Conservation (phyloP, 2,329 filamentous ascomycete species). For the Elsinoe fawcettii region DNA sequence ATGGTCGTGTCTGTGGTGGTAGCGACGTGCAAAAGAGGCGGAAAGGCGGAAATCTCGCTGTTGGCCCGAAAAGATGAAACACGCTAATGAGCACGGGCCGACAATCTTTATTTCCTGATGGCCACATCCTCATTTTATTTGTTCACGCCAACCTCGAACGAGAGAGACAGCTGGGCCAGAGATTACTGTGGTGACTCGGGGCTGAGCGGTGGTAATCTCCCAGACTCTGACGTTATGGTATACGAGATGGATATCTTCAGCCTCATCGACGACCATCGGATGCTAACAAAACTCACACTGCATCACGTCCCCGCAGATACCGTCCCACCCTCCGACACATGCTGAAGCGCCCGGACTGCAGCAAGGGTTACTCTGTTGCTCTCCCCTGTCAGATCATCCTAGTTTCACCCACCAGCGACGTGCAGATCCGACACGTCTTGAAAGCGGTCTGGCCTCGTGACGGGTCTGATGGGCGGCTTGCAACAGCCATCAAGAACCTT, state of each 20-base stretch:
- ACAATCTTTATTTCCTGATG: conserved; percentile 9
- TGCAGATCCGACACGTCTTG: conserved; percentile 9
- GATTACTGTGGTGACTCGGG: not conserved
- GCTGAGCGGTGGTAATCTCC: not conserved
- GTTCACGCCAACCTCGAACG: not conserved
- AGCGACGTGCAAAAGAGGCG: not conserved
- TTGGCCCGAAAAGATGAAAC: conserved; percentile 9
- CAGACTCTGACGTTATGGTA: not conserved
- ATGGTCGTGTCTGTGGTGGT: not conserved
- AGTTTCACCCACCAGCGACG: conserved; percentile 1
- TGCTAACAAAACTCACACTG: not conserved
- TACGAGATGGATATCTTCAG: not conserved
- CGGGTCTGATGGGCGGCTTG: not conserved
- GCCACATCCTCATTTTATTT: conserved; percentile 13
- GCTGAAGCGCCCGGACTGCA: conserved; percentile 9
- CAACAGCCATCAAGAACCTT: not conserved
- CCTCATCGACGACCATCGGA: not conserved
- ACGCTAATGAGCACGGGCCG: conserved; percentile 6
- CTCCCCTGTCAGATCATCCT: conserved; percentile 12
- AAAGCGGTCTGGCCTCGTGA: conserved; percentile 5
- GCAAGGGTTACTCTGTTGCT: not conserved
- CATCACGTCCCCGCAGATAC: not conserved
- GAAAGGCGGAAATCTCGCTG: not conserved
- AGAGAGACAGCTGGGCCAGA: not conserved
- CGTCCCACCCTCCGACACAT: not conserved